Percentiles rank a stretch among this genome's conserved stretches.
Evolutionary conservation across 1,284 basidiomycete species (phyloP).

Genomic region (Ustilago nuda): DNA sequence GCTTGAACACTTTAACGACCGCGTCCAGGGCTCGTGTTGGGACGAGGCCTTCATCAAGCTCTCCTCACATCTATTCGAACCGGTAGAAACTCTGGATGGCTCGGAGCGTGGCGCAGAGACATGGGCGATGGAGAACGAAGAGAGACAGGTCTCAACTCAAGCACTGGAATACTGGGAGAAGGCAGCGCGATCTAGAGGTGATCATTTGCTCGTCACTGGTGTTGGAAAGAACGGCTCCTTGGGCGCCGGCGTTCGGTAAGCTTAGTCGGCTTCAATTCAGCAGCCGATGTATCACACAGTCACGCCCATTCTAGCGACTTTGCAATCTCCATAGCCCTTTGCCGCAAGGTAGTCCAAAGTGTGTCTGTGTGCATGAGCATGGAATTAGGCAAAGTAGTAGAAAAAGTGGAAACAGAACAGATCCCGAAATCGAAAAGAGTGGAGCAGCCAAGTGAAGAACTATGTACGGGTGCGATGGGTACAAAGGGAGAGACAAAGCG

Average conservation of each 20-base stretch:
- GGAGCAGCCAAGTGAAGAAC: not conserved
- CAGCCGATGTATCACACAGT: not conserved
- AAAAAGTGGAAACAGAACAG: not conserved
- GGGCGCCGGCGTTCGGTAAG: conserved; percentile 19
- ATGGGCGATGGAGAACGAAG: not conserved
- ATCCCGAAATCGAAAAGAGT: not conserved
- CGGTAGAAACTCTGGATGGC: not conserved
- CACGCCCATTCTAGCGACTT: not conserved
- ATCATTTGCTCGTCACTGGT: conserved; percentile 40
- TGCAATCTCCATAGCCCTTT: not conserved
- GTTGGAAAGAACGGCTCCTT: conserved; percentile 43
- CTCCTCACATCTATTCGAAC: not conserved
- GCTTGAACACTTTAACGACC: conserved; percentile 40
- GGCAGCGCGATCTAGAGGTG: conserved; percentile 35
- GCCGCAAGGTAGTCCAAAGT: not conserved
- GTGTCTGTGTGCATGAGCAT: conserved; percentile 7
- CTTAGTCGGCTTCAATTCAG: not conserved
- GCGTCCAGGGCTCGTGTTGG: conserved; percentile 35
- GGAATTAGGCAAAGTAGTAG: conserved; percentile 8
- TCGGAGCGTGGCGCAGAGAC: not conserved
- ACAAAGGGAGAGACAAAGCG: conserved; percentile 4
- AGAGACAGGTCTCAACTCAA: conserved; percentile 2
- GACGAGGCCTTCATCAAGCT: conserved; percentile 15
- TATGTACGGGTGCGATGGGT: not conserved
- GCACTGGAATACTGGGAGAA: conserved; percentile 27